These are phyloP conservation scores for Rhododendron kiyosumense DNA, from an alignment of 148 eudicot species.

Conservation along the genomic window DNA sequence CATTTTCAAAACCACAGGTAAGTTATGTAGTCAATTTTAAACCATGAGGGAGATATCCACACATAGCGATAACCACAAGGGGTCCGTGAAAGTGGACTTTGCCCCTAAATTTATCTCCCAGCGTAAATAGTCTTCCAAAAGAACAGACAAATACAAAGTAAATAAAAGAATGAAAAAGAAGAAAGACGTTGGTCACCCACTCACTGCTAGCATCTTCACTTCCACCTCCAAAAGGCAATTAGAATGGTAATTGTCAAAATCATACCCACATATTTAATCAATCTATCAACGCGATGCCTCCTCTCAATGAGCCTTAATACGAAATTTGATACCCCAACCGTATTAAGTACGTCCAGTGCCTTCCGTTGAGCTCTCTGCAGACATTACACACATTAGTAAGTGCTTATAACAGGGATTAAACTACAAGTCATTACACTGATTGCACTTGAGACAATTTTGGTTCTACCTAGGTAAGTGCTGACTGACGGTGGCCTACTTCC, in stretches of 20 bases:
- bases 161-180: not conserved
- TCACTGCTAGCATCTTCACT: conserved; percentile 23
- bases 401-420: not conserved
- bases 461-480: not conserved
- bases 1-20: too few relatives aligned
- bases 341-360: conserved; percentile 72
- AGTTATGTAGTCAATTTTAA: too few relatives aligned
- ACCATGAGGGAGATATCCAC: too few relatives aligned
- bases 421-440: not conserved
- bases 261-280: conserved; percentile 89
- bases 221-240: conserved; percentile 76
- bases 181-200: not conserved
- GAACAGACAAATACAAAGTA: conserved; percentile 7
- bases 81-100: too few relatives aligned
- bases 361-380: conserved; percentile 89
- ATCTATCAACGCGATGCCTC: conserved; percentile 70
- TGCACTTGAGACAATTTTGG: not conserved
- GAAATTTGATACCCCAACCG: conserved; percentile 78
- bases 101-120: too few relatives aligned
- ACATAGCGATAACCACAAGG: too few relatives aligned
- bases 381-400: not conserved
- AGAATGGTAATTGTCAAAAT: conserved; percentile 54
- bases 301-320: conserved; percentile 74
- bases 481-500: not conserved
- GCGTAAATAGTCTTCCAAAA: too few relatives aligned